These are phyloP conservation scores for Mycoemilia scoparia DNA, from an alignment of 192 early-diverging fungal genomes.

Conservation along the genomic window DNA sequence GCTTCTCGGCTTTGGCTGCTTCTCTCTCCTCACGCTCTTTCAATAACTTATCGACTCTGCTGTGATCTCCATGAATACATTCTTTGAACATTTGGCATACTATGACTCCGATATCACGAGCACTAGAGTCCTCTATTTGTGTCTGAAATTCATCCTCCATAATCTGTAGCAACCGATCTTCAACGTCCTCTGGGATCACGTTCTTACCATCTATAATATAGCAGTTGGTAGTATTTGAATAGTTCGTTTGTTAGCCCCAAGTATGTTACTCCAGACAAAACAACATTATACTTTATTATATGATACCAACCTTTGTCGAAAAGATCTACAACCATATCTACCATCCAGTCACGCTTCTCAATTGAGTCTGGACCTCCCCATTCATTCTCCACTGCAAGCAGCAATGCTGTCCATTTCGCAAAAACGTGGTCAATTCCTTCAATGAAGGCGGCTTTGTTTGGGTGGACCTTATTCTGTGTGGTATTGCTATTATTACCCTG, in stretches of 20 bases:
- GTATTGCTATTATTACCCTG: slow-evolving; percentile 5
- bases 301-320: too few species aligned
- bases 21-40: slow-evolving; percentile 16
- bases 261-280: too few species aligned
- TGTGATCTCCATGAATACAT: slow-evolving; percentile 16
- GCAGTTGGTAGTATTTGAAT: too few species aligned
- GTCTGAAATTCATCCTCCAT: slow-evolving; percentile 19
- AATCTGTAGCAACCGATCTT: slow-evolving; percentile 15
- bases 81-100: slow-evolving; percentile 14
- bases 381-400: slow-evolving; percentile 44
- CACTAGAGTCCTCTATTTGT: slow-evolving; percentile 20
- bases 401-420: slow-evolving; percentile 49
- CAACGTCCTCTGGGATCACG: slow-evolving; percentile 16
- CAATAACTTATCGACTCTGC: slow-evolving; percentile 14
- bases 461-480: slow-evolving; percentile 1
- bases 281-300: too few species aligned
- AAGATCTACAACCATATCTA: slow-evolving; percentile 41
- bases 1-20: neutral
- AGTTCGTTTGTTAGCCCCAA: too few species aligned
- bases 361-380: slow-evolving; percentile 48
- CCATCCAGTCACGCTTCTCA: slow-evolving; percentile 52
- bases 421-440: slow-evolving; percentile 45
- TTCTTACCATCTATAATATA: slow-evolving; percentile 6
- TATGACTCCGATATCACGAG: slow-evolving; percentile 11
- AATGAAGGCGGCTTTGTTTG: slow-evolving; percentile 25